Evolutionary conservation across 495 filamentous ascomycete species (phyloP).

Genomic region (Tuber aestivum): DNA sequence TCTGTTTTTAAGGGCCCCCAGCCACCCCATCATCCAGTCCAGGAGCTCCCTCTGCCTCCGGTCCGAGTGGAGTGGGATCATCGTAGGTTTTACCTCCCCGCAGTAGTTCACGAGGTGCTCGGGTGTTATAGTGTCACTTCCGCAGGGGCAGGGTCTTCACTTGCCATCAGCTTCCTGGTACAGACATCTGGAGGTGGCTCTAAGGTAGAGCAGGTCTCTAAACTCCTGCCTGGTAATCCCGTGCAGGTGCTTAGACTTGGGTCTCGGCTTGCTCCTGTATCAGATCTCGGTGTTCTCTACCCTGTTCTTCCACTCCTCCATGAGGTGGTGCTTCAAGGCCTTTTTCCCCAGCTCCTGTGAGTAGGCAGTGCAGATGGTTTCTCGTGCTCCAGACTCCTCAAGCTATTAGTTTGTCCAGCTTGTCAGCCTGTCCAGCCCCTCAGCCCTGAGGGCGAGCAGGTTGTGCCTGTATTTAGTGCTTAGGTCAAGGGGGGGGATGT

Average conservation of each 20-base stretch:
- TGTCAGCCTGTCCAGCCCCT: no score
- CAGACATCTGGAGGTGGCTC: neutral
- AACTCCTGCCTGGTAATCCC: neutral
- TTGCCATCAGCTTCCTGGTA: neutral
- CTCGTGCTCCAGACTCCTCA: no score
- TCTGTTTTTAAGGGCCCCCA: no score
- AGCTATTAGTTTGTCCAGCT: no score
- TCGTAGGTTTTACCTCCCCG: neutral
- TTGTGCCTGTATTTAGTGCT: neutral
- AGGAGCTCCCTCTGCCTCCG: neutral
- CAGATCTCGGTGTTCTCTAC: no score
- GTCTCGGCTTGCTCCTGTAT: neutral
- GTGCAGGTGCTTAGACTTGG: neutral
- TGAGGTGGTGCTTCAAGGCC: no score
- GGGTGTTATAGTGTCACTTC: neutral
- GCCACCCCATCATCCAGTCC: neutral
- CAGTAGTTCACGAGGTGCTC: neutral
- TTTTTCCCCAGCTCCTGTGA: no score
- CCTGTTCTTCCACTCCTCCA: no score
- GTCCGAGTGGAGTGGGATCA: neutral
- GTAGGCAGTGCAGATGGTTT: no score
- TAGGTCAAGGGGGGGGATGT: neutral
- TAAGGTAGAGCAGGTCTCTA: fast-evolving
- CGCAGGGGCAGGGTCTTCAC: neutral
- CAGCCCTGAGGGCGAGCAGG: neutral